A percentile compares a stretch with the other conserved stretches of the same genome.
phyloP scores from a whole-genome alignment of 805 yeast genomes.

The Kodamaea leandrae region DNA sequence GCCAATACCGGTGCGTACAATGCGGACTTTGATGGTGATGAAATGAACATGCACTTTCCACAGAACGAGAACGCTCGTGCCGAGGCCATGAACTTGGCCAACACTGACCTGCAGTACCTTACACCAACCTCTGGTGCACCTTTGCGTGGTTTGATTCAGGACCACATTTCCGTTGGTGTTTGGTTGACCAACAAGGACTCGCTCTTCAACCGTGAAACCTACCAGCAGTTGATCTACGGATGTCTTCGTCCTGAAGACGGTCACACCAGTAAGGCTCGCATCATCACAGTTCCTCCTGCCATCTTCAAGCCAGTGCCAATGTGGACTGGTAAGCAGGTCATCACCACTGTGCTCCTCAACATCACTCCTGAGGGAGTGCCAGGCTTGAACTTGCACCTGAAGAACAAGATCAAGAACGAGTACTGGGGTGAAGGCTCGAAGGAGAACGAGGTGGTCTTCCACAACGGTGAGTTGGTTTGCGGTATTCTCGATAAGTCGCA shows the following conservation, averaged over 20 bases:
- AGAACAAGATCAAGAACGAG: conserved; percentile 87
- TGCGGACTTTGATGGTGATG: conserved; percentile 99
- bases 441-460: conserved; percentile 85
- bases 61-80: conserved; percentile 97
- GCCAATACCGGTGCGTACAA: conserved; percentile 99
- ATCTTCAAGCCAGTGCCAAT: conserved; percentile 79
- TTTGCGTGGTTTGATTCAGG: conserved; percentile 97
- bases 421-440: conserved; percentile 87
- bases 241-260: conserved; percentile 97
- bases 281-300: conserved; percentile 86
- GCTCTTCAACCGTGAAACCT: conserved; percentile 84
- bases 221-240: conserved; percentile 91
- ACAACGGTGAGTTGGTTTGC: conserved; percentile 79
- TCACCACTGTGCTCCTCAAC: conserved; percentile 85
- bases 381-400: conserved; percentile 80
- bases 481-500: conserved; percentile 98
- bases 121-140: conserved; percentile 99
- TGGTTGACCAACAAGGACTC: conserved; percentile 95
- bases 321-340: conserved; percentile 98
- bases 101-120: conserved; percentile 94
- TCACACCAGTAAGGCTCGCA: conserved; percentile 68
- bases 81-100: conserved; percentile 91
- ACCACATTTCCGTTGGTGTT: conserved; percentile 97
- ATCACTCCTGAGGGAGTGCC: conserved; percentile 86
- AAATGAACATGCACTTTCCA: conserved; percentile 99